These are phyloP conservation scores for Paramecium caudatum DNA, from an alignment of 73 alveolate genomes.

Conservation along the genomic window DNA sequence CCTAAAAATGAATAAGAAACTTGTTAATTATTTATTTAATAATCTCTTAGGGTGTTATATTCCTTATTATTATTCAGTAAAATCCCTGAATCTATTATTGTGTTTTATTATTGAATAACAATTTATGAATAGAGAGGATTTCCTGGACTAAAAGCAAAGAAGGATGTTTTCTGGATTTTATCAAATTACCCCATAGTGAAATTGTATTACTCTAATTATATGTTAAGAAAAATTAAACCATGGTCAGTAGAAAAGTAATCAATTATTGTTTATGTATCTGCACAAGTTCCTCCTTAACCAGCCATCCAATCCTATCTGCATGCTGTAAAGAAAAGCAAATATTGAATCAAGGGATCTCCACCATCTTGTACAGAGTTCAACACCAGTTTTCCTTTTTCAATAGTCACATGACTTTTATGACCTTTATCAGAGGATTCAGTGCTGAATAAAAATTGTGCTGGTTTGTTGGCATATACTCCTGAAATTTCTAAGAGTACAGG, in stretches of 20 bases:
- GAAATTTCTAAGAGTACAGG: background rate
- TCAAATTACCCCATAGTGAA: background rate
- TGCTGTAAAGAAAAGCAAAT: background rate
- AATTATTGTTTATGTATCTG: background rate
- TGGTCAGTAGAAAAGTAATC: background rate
- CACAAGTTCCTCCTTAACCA: slow-evolving; percentile 43
- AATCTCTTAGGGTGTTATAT: background rate
- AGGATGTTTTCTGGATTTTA: background rate
- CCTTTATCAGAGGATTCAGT: too few species aligned
- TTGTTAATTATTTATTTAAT: background rate
- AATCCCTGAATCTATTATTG: background rate
- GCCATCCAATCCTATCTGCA: slow-evolving; percentile 3
- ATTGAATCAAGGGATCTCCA: background rate
- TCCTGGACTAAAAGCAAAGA: background rate
- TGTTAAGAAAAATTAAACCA: background rate
- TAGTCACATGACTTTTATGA: background rate
- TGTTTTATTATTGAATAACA: background rate
- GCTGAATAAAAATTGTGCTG: too few species aligned
- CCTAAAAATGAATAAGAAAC: background rate
- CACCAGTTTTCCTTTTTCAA: background rate
- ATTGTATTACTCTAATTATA: background rate
- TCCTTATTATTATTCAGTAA: background rate
- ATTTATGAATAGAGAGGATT: slow-evolving; percentile 5
- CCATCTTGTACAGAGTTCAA: background rate
- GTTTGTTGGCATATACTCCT: background rate